Evolutionary conservation across 2,329 filamentous ascomycete species (phyloP).

Genomic region (Thermoascus crustaceus): DNA sequence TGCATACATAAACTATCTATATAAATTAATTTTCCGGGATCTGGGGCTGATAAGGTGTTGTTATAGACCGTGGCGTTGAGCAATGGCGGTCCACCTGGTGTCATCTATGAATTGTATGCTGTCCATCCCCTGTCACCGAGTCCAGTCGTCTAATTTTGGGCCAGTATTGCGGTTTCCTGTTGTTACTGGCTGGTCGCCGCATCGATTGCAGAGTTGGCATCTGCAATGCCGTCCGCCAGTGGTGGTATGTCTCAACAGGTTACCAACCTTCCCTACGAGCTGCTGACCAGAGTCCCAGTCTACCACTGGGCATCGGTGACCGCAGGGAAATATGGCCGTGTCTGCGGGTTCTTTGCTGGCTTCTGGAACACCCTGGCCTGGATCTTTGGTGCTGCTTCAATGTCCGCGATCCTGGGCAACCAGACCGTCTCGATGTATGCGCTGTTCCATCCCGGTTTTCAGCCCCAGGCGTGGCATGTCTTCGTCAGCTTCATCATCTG

Average conservation of each 20-base stretch:
- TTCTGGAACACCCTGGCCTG: constrained; percentile 43
- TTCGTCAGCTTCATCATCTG: constrained; percentile 52
- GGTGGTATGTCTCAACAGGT: constrained; percentile 36
- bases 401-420: constrained; percentile 52
- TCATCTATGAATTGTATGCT: constrained; percentile 52
- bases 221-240: constrained; percentile 53
- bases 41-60: no score
- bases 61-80: constrained; percentile 42
- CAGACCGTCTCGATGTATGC: constrained; percentile 55
- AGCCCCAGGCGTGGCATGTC: constrained; percentile 48
- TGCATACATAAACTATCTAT: no score
- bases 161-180: constrained; percentile 35
- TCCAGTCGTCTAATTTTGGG: constrained; percentile 10
- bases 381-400: constrained; percentile 55
- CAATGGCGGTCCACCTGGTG: constrained; percentile 55
- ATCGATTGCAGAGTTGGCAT: constrained; percentile 53
- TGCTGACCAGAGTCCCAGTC: constrained; percentile 26
- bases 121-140: neutral
- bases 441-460: constrained; percentile 49
- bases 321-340: constrained; percentile 47
- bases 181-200: constrained; percentile 54
- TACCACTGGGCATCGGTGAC: constrained; percentile 57
- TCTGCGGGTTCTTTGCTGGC: constrained; percentile 41
- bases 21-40: no score
- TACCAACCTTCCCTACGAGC: neutral